A percentile compares a stretch with the other conserved stretches of the same genome.
These are phyloP conservation scores for Globisporangium uncinulatum DNA, from an alignment of 352 stramenopile species.

Conservation along the genomic window DNA sequence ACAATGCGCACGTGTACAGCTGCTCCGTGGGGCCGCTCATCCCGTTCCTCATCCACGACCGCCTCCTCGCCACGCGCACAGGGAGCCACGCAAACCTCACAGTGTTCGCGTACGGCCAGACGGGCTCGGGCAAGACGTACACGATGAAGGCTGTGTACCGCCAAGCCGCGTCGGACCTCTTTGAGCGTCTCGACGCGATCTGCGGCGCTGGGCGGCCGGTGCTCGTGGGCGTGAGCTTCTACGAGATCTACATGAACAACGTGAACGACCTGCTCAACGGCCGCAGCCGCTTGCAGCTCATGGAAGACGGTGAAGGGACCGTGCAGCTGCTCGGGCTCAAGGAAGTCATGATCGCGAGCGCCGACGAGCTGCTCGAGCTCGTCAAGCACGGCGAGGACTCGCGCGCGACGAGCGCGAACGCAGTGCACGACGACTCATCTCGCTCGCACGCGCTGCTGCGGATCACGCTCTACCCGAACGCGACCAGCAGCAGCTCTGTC, in stretches of 20 bases:
- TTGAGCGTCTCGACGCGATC: conserved; percentile 27
- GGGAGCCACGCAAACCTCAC: conserved; percentile 8
- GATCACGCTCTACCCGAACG: conserved; percentile 37
- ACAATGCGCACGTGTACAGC: conserved; percentile 91
- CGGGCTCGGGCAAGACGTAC: conserved; percentile 91
- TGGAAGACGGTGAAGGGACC: conserved; percentile 90
- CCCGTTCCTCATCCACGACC: conserved; percentile 30
- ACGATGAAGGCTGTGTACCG: conserved; percentile 89
- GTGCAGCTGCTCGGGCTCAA: conserved; percentile 92
- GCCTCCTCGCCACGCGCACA: conserved; percentile 8
- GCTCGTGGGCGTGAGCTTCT: conserved; percentile 87
- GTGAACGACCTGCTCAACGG: conserved; percentile 93
- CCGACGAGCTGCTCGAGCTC: conserved; percentile 1
- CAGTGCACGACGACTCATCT: conserved; percentile 73
- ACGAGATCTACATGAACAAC: conserved; percentile 97
- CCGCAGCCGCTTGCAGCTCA: conserved; percentile 82
- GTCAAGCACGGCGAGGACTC: conserved; percentile 39
- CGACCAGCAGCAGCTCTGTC: background rate
- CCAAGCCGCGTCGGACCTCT: conserved; percentile 54
- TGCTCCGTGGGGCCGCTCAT: conserved; percentile 52
- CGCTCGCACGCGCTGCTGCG: conserved; percentile 87
- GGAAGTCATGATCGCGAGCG: conserved; percentile 6
- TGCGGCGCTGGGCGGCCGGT: conserved; percentile 22
- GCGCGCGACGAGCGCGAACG: conserved; percentile 90
- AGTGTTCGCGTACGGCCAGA: conserved; percentile 91